A percentile compares a stretch with the other conserved stretches of the same genome.
These are phyloP conservation scores for Pyracantha coccinea DNA, from an alignment of 331 rosid genomes.

Conservation along the genomic window DNA sequence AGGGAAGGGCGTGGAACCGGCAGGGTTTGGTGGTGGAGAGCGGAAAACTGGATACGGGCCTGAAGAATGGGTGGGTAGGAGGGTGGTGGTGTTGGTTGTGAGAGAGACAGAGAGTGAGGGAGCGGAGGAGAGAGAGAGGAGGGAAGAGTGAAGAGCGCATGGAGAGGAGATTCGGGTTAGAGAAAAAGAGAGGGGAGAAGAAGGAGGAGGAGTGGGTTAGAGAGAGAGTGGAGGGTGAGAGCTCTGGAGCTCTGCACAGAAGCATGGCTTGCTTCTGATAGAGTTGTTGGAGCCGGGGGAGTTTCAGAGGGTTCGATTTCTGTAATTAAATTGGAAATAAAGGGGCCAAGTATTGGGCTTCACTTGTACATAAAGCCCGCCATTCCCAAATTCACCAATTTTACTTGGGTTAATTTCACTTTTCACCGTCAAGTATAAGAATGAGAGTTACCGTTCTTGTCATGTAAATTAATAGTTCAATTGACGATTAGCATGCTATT, in stretches of 20 bases:
- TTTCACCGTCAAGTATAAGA: too few relatives aligned
- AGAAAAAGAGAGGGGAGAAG: slow-evolving; percentile 1
- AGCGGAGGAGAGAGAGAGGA: slow-evolving; percentile 14
- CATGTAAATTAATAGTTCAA: too few relatives aligned
- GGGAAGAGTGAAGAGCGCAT: slow-evolving; percentile 30
- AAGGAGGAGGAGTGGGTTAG: slow-evolving; percentile 8
- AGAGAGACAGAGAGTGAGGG: slow-evolving; percentile 29
- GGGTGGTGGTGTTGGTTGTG: slow-evolving; percentile 8
- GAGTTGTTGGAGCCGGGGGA: neutral
- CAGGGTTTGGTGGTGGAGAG: neutral
- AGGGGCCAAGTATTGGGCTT: too few relatives aligned
- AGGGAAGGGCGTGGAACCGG: neutral
- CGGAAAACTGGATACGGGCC: neutral
- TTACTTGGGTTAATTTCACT: too few relatives aligned
- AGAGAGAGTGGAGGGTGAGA: neutral
- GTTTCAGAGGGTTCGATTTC: neutral
- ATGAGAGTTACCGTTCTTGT: too few relatives aligned
- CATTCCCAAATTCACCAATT: too few relatives aligned
- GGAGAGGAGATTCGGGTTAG: slow-evolving; percentile 18
- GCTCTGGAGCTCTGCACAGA: slow-evolving; percentile 23
- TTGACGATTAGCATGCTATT: too few relatives aligned
- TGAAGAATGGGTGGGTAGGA: neutral
- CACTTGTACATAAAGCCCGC: too few relatives aligned
- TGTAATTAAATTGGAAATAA: neutral
- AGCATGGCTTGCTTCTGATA: slow-evolving; percentile 13